phyloP scores from a whole-genome alignment of 2,329 filamentous ascomycete genomes.

The Venturia asperata region DNA sequence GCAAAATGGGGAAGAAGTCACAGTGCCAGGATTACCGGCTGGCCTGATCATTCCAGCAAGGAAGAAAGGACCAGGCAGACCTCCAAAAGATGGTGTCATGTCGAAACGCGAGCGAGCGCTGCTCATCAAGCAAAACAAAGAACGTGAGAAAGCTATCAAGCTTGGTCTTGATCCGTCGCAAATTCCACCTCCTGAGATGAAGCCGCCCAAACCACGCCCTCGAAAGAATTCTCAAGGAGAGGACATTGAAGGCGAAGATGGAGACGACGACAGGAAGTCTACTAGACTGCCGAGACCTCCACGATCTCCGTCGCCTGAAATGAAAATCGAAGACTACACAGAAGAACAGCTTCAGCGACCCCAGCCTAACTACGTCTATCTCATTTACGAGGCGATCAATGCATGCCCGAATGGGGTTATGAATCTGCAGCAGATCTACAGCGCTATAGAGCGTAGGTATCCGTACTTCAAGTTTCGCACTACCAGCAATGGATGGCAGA shows the following conservation, averaged over 20 bases:
- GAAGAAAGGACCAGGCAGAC: conserved; percentile 70
- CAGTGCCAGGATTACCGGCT: conserved; percentile 35
- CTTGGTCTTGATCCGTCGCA: conserved; percentile 33
- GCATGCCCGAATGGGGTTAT: conserved; percentile 50
- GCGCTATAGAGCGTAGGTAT: conserved; percentile 55
- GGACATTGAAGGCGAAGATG: conserved; percentile 26
- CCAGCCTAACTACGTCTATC: conserved; percentile 54
- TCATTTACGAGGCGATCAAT: conserved; percentile 56
- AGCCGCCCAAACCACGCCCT: conserved; percentile 26
- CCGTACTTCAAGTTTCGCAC: conserved; percentile 56
- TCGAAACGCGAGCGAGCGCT: conserved; percentile 66
- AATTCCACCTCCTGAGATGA: conserved; percentile 32
- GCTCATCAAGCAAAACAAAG: conserved; percentile 53
- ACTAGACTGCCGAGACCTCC: conserved; percentile 43
- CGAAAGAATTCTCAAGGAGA: conserved; percentile 34
- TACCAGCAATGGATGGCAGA: conserved; percentile 57
- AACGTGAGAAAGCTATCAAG: conserved; percentile 36
- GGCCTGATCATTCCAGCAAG: conserved; percentile 46
- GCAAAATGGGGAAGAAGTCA: conserved; percentile 33
- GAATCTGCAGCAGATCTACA: conserved; percentile 60
- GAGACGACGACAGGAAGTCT: conserved; percentile 27
- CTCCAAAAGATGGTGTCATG: conserved; percentile 77
- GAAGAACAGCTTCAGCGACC: conserved; percentile 68
- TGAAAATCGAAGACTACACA: conserved; percentile 58
- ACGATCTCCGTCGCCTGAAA: conserved; percentile 55